Percentiles rank a stretch among this genome's conserved stretches.
Evolutionary conservation across 768 basidiomycete species (phyloP).

Genomic region (Termitomyces heimii): DNA sequence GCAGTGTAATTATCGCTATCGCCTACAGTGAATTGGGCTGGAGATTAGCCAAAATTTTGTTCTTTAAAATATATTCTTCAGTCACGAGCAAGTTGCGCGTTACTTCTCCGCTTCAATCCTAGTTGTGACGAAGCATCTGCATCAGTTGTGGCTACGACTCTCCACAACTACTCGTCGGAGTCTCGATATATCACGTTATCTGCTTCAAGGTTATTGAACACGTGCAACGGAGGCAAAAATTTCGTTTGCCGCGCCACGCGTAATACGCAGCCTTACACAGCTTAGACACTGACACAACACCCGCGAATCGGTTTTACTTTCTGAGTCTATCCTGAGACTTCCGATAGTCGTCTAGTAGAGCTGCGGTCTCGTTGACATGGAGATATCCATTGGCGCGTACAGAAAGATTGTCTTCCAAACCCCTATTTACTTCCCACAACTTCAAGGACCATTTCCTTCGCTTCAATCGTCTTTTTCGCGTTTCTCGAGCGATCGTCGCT

Average conservation of each 20-base stretch:
- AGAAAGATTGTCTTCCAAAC: neutral
- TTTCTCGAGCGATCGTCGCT: neutral
- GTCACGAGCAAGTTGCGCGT: neutral
- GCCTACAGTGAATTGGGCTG: no score
- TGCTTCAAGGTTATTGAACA: neutral
- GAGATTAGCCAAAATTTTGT: neutral
- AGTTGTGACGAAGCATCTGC: neutral
- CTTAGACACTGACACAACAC: constrained; percentile 6
- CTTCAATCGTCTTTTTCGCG: neutral
- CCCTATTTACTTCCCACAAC: neutral
- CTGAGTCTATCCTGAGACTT: constrained; percentile 2
- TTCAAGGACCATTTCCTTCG: neutral
- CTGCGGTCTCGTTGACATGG: neutral
- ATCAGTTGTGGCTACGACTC: no score
- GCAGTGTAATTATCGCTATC: neutral
- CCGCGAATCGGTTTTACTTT: constrained; percentile 5
- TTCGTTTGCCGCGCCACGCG: neutral
- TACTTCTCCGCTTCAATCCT: neutral
- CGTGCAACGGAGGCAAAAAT: constrained; percentile 1
- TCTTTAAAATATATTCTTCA: neutral
- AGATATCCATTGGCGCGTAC: neutral
- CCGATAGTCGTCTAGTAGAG: neutral
- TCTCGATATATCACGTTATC: neutral
- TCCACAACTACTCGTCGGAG: neutral
- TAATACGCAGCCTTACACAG: constrained; percentile 1